Conservation (phyloP, 2,329 filamentous ascomycete genomes). For the Talaromyces islandicus region DNA sequence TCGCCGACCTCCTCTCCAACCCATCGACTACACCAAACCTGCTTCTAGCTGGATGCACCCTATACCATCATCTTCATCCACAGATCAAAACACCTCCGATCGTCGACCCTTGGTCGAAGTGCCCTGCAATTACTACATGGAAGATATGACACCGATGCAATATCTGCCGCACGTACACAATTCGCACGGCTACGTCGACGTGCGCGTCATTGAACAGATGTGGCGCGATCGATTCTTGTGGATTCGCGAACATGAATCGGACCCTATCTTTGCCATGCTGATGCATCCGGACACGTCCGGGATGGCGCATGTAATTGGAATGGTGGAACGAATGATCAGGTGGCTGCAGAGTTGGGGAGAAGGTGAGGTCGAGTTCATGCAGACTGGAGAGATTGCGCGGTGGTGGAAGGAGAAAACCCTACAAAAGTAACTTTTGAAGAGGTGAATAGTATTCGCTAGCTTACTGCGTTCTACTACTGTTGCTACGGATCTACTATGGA, state of each 20-base stretch:
- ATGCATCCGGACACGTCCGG: conserved; percentile 56
- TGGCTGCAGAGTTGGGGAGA: conserved; percentile 43
- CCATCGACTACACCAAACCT: conserved; percentile 38
- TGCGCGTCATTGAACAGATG: conserved; percentile 52
- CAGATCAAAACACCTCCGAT: conserved; percentile 6
- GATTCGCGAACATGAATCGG: conserved; percentile 36
- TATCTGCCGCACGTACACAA: conserved; percentile 43
- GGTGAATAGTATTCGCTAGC: neutral
- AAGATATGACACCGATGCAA: conserved; percentile 43
- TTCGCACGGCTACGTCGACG: conserved; percentile 54
- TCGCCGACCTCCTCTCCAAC: conserved; percentile 26
- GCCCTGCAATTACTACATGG: conserved; percentile 42
- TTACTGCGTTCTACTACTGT: neutral
- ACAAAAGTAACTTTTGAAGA: neutral
- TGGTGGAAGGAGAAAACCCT: conserved; percentile 21
- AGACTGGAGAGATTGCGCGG: conserved; percentile 23
- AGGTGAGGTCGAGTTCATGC: conserved; percentile 25
- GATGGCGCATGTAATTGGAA: conserved; percentile 56
- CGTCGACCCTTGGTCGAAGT: conserved; percentile 34
- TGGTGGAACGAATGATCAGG: conserved; percentile 47
- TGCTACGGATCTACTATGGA: neutral
- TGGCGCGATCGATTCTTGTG: conserved; percentile 57
- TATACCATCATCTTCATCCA: conserved; percentile 15
- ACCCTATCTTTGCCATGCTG: conserved; percentile 46
- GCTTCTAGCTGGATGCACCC: conserved; percentile 43